Percentiles rank a stretch among this genome's conserved stretches.
These are phyloP conservation scores for Colletotrichum sidae DNA, from an alignment of 2,329 filamentous ascomycete genomes.

Conservation along the genomic window DNA sequence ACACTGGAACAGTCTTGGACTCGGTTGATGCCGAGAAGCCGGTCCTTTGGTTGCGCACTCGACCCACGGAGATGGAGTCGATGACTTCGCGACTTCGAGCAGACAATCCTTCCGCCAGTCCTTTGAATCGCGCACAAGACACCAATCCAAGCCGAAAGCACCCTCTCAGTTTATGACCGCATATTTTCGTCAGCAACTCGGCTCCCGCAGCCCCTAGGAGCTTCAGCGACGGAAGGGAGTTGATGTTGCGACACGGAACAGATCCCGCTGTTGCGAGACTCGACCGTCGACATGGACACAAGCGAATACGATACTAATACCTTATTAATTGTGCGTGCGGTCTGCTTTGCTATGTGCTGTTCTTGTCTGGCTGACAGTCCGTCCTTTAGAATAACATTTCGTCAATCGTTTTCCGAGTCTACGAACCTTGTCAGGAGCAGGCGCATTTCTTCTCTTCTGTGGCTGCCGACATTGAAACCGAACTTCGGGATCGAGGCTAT, in stretches of 20 bases:
- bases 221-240: constrained; percentile 34
- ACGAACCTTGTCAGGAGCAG: constrained; percentile 60
- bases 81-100: constrained; percentile 35
- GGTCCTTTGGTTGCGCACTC: constrained; percentile 33
- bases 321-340: constrained; percentile 66
- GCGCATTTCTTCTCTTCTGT: constrained; percentile 57
- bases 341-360: neutral
- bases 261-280: constrained; percentile 35
- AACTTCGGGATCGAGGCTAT: constrained; percentile 63
- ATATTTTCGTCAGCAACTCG: constrained; percentile 16
- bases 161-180: constrained; percentile 30
- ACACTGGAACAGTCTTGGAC: constrained; percentile 14
- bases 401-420: constrained; percentile 66
- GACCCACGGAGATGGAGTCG: constrained; percentile 54
- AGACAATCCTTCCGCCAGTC: constrained; percentile 23
- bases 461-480: constrained; percentile 63
- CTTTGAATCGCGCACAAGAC: constrained; percentile 12
- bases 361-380: constrained; percentile 34
- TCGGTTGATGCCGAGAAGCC: constrained; percentile 36
- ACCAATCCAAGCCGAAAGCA: constrained; percentile 20
- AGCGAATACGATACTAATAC: constrained; percentile 73
- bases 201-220: constrained; percentile 32
- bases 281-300: constrained; percentile 68
- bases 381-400: constrained; percentile 65
- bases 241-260: constrained; percentile 37